Base-by-base conservation (phyloP, 805 yeast genomes). In the Metschnikowia shivogae region DNA sequence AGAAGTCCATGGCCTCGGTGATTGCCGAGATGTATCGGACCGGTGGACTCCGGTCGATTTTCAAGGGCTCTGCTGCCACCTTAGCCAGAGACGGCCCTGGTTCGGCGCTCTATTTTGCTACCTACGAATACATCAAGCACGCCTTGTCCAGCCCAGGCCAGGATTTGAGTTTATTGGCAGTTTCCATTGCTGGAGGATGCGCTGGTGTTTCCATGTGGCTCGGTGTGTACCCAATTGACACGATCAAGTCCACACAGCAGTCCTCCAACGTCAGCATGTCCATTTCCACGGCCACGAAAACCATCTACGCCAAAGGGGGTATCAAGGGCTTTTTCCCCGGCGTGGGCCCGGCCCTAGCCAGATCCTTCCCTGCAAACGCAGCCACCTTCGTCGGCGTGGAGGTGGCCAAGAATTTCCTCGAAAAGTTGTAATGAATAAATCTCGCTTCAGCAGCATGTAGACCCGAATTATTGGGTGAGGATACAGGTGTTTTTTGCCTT, bases 311-410 rank as follows among this genome's bases (percentile, higher is more conserved):
- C 6, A 78, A 78, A 50, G 92, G 90, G 19, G 97, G 97, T 22
- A 53, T 89, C 53, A 85, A 82, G 62, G 96, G 95, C 0, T 92
- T 92, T 69, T 92, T 90, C 87, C 98, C 98, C 3, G 99, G 99
- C 46, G 75, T 92, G 20, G 97, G 97, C 0, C 97, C 99, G 5
- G 98, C 98, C 2, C 71, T 92, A 59, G 80, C 89, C 22, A 79
- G 99, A 65, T 84, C 95, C 34, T 92, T 93, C 84, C 98, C 98
- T 3, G 98, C 98, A 19, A 92, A 93, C 66, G 99, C 99, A n/a
- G 98, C 99, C 7, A 90, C 98, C 2, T 92, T 92, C 70, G 77
- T 89, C 30, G 99, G 98, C 38, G 98, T 92, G 27, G 99, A 92
- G 64, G 60, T 90, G 46, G 87, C 96, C 22, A 71, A 65, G 52